Evolutionary conservation across 2,329 filamentous ascomycete genomes (phyloP).

Genomic region (Pseudocercospora macadamiae): DNA sequence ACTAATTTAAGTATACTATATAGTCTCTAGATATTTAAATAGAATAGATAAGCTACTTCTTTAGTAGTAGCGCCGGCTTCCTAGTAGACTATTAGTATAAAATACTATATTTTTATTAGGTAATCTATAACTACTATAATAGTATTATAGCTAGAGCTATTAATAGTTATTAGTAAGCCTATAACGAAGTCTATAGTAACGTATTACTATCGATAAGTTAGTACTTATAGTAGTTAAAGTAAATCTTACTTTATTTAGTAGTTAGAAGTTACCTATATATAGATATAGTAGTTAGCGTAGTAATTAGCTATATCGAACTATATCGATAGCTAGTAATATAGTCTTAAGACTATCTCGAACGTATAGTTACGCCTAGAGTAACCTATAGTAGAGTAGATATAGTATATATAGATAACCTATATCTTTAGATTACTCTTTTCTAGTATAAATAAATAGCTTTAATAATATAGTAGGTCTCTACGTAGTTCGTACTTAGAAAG

Average conservation of each 20-base stretch:
- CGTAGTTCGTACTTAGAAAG: background rate
- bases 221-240: background rate
- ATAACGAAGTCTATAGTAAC: too few relatives aligned
- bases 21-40: background rate
- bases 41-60: background rate
- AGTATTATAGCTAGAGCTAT: background rate
- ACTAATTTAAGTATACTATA: background rate
- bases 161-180: background rate
- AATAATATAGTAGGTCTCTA: background rate
- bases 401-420: background rate
- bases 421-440: background rate
- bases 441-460: background rate
- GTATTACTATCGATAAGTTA: background rate
- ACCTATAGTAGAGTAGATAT: background rate
- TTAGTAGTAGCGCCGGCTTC: background rate
- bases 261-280: background rate
- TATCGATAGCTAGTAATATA: background rate
- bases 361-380: background rate
- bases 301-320: too few relatives aligned
- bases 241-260: background rate
- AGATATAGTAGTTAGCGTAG: slow-evolving; percentile 1
- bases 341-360: background rate
- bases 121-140: background rate
- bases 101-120: background rate
- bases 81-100: background rate